Evolutionary conservation across 345 rosid species (phyloP), one percentile per base, ranked within the genome.

Genomic region (Gossypium herbaceum): DNA sequence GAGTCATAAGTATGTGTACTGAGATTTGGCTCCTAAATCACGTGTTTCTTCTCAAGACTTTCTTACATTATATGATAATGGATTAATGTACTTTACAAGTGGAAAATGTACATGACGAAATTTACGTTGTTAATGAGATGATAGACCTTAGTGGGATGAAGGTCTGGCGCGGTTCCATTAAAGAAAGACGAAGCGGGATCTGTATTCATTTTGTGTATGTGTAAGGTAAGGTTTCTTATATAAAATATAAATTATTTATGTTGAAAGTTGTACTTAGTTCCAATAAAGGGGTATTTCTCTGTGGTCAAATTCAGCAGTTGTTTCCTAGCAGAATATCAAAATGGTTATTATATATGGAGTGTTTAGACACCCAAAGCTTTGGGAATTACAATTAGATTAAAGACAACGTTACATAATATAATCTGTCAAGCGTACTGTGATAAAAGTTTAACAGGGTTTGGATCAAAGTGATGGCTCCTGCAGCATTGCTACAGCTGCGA

Each of bases 291-390:
- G 25, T 9, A 57, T 12, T 27, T 63, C 44, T 3, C 27, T 1
- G 39, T 22, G 80, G 72, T 55, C 76, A 45, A 50, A n/a, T 51
- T 7, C 41, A 22, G 62, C 19, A 15, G 50, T 25, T 72, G 71
- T 68, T 77, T 54, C 67, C 70, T 4, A 34, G 64, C 71, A 62
- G 41, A 52, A 12, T 12, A 47, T 59, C 50, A 62, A 44, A 73
- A 15, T 16, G 39, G 29, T 39, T 9, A 55, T 56, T 34, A 58
- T 58, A 58, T 2, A 59, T 50, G 75, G 75, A 73, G 78, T 74
- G 75, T 63, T 65, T n/a, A 59, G 55, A 71, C 72, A 59, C 77
- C 83, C 76, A 75, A 69, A 62, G 74, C 78, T 41, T 77, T 68
- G 72, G 81, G 80, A 68, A 72, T 25, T 72, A 44, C 61, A 76